A percentile compares a stretch with the other conserved stretches of the same genome.
These are phyloP conservation scores for Coniochaeta sp. DNA, from an alignment of 2,329 filamentous ascomycete genomes.

Conservation along the genomic window DNA sequence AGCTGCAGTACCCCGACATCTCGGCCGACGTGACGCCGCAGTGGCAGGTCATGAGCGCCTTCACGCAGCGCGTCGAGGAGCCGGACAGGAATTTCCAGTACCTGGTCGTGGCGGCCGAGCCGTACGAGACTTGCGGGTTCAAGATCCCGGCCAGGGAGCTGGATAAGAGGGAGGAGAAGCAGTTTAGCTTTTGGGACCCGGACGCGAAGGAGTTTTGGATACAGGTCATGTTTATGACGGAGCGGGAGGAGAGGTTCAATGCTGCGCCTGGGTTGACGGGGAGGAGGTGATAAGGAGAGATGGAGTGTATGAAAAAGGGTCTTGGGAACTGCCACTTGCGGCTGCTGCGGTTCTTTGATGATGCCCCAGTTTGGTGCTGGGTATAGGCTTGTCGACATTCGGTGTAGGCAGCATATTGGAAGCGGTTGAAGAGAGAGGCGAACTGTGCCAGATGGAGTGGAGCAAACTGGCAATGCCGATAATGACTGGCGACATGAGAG, in stretches of 20 bases:
- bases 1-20: conserved; percentile 92
- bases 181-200: conserved; percentile 92
- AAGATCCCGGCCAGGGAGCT: conserved; percentile 93
- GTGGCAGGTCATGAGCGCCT: conserved; percentile 96
- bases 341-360: background rate
- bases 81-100: conserved; percentile 94
- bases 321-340: background rate
- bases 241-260: conserved; percentile 84
- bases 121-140: conserved; percentile 95
- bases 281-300: conserved; percentile 26
- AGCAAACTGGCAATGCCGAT: background rate
- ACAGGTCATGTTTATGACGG: conserved; percentile 96
- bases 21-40: conserved; percentile 66
- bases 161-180: conserved; percentile 78
- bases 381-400: background rate
- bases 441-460: background rate
- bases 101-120: conserved; percentile 87
- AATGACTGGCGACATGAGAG: background rate
- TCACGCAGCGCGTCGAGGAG: conserved; percentile 91
- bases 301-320: background rate
- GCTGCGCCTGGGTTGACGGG: conserved; percentile 54
- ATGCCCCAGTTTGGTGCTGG: background rate
- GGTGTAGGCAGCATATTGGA: background rate
- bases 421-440: background rate
- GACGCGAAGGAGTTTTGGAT: conserved; percentile 97